Evolutionary conservation across 371 early-diverging fungal species (phyloP), one percentile per base, ranked within the genome.

Genomic region (Rhizopus delemar): DNA sequence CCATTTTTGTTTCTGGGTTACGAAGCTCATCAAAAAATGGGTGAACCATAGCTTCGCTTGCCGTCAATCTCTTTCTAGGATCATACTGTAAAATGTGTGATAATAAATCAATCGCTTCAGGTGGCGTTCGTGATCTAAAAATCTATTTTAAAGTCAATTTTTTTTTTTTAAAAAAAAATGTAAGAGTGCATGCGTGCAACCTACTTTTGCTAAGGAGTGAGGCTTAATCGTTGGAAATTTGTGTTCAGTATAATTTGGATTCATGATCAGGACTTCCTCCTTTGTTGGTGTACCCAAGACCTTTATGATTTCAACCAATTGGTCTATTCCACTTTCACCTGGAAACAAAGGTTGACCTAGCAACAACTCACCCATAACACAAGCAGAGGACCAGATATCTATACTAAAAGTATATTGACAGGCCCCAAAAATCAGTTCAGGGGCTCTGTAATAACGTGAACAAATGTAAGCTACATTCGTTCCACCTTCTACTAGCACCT

Each of bases 241-340:
- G 81, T 93, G 93, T 63, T 94, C 95, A 65, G 90, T 90, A 71
- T 95, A 94, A 80, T 90, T 90, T 41, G 89, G 90, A 77, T 95
- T 95, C 92, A 95, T 94, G 32, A 88, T 80, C 68, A 85, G 80
- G 65, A 94, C 93, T 73, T 95, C 94, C 60, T 94, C 95, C 57
- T 88, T 85, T n/a, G 93, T 87, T 9, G 98, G 99, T 13, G 97
- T 96, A 41, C 99, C 99, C 41, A 98, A 83, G 4, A 95, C 90
- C 77, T 94, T 94, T 83, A 98, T 97, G 69, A 99, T 98, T 76
- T 97, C 95, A 22, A 97, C 95, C 32, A 99, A 79, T 74, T 99
- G 99, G 70, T 98, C 98, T 45, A 97, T 94, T 56, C 96, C 95
- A 53, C 93, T 92, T 71, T 96, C 95, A 31, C 99, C 99, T 2